These are phyloP conservation scores for Larix kaempferi DNA, from an alignment of 75 land plant species.

Conservation along the genomic window DNA sequence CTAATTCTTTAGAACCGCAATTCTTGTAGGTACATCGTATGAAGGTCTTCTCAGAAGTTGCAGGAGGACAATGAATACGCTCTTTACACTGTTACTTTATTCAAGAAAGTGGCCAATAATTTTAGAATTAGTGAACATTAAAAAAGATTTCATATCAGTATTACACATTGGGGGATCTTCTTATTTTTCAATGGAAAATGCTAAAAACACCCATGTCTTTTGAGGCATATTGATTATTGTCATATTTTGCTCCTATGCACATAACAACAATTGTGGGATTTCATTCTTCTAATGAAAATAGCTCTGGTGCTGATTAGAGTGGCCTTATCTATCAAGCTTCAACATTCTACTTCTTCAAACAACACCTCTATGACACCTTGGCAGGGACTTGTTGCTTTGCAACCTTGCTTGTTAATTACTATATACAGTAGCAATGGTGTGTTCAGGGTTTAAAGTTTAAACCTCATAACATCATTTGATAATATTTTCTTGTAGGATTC, in stretches of 20 bases:
- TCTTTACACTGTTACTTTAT: slow-evolving; percentile 81
- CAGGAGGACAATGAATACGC: slow-evolving; percentile 96
- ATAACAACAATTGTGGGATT: not conserved
- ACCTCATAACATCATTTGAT: too few relatives aligned
- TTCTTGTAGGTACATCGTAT: slow-evolving; percentile 72
- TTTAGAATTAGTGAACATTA: slow-evolving; percentile 82
- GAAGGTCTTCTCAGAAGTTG: slow-evolving; percentile 85
- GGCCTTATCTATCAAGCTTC: too few relatives aligned
- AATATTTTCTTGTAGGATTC: too few relatives aligned
- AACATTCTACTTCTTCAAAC: too few relatives aligned
- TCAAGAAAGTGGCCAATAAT: slow-evolving; percentile 79
- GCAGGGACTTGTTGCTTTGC: too few relatives aligned
- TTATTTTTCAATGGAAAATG: not conserved
- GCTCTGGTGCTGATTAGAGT: not conserved
- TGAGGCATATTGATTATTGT: slow-evolving; percentile 9
- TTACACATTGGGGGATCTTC: not conserved
- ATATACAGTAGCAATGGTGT: too few relatives aligned
- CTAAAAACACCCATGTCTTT: not conserved
- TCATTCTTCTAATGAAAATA: not conserved
- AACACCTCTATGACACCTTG: too few relatives aligned
- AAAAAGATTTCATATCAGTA: slow-evolving; percentile 80
- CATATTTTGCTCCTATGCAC: not conserved
- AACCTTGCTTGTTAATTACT: too few relatives aligned
- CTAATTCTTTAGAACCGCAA: too few relatives aligned
- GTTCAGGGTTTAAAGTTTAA: too few relatives aligned